Base-by-base conservation (phyloP, 2,329 filamentous ascomycete genomes). In the Phaeophleospora eucalypticola region DNA sequence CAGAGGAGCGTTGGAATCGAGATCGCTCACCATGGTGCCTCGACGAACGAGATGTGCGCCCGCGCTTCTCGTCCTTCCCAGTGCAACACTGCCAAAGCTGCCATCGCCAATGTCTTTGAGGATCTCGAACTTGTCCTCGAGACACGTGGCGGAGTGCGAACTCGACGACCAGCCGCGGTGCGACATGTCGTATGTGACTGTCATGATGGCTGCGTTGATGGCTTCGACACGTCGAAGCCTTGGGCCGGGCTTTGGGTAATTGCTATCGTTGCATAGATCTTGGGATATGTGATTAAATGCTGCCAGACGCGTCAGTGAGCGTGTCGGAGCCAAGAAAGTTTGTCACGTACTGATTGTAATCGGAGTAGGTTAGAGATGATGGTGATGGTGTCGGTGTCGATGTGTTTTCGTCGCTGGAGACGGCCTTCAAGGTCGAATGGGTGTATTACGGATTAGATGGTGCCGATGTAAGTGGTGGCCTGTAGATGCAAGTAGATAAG, bases 51-150 rank as follows among this genome's bases (percentile, higher is more conserved):
- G 81, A 66, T 83, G 87, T 60, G 90, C 84, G 65, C 93, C 93
- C 54, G 90, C 91, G 58, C 86, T 89, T 64, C 93, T 84, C 57
- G 95, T 90, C 68, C 93, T 83, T 59, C 91, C 93, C 53, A 98
- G 78, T 49, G 87, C 86, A 55, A 98, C 93, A 65, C 89, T 97
- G 49, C 93, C 93, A 67, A 98, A 98, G 73, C 93, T 97, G 58
- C 93, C 93, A 81, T 98, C 93, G 41, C 93, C 93, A 67, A 98
- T 94, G 65, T 98, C 93, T 72, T 97, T 98, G 66, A 98, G 75
- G 45, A 98, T 84, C 70, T 98, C 91, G 67, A 96, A 98, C 59
- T 90, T 84, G 66, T 98, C 93, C 67, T 96, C 90, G 44, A 98
- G 81, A 44, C 71, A 84, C 62, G 65, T 48, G 50, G 75, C 70